phyloP scores from a whole-genome alignment of 441 rosid species.

The Daphne laureola region DNA sequence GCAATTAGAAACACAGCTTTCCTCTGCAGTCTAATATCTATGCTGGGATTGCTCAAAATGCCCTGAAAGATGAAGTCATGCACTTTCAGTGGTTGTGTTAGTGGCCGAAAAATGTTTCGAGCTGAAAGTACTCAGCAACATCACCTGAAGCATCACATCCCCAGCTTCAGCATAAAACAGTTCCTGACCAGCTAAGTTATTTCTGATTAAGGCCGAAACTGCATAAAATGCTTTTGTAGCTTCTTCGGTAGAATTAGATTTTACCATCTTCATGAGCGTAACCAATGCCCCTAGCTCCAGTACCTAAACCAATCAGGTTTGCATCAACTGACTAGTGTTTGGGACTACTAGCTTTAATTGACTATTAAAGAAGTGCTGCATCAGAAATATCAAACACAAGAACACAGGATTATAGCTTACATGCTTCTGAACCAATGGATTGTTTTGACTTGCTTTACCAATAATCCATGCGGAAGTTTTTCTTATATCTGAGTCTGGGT shows the following conservation, averaged over 20 bases:
- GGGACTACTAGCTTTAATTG: too few relatives aligned
- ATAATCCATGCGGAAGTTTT: conserved; percentile 87
- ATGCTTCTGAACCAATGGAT: conserved; percentile 75
- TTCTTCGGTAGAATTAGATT: conserved; percentile 57
- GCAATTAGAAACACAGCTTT: conserved; percentile 75
- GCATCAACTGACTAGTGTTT: too few relatives aligned
- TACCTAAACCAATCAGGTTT: conserved; percentile 30
- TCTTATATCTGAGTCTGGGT: conserved; percentile 58
- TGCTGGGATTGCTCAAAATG: conserved; percentile 44
- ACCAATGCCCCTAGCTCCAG: conserved; percentile 65
- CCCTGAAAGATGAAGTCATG: conserved; percentile 37
- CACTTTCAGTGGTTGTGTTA: neutral
- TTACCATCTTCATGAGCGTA: conserved; percentile 60
- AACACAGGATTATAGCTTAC: conserved; percentile 17
- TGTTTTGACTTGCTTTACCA: conserved; percentile 89
- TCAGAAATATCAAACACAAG: neutral
- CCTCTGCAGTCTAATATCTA: conserved; percentile 54
- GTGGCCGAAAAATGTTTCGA: conserved; percentile 1
- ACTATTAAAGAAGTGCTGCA: too few relatives aligned
- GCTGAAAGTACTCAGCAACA: conserved; percentile 5
- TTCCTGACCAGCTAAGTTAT: conserved; percentile 65
- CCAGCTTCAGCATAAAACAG: conserved; percentile 69
- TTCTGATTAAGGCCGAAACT: conserved; percentile 69
- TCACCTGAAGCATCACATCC: conserved; percentile 79
- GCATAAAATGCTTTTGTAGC: conserved; percentile 85